phyloP scores from a whole-genome alignment of 2,329 filamentous ascomycete genomes.

The Aureobasidium mangrovei region DNA sequence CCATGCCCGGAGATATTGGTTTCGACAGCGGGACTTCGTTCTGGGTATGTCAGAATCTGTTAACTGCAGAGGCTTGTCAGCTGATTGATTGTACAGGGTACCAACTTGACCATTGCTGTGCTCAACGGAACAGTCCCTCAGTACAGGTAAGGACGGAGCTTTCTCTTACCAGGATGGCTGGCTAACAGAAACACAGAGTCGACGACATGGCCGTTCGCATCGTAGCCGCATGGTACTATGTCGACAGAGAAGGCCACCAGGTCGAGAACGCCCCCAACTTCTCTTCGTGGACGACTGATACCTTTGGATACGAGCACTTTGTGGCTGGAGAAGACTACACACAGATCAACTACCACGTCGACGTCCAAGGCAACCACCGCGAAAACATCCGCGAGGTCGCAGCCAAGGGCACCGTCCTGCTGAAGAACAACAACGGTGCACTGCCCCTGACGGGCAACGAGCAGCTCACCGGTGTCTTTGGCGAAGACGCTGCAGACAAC shows the following conservation, averaged over 20 bases:
- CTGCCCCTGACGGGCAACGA: slow-evolving; percentile 70
- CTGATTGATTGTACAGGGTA: slow-evolving; percentile 38
- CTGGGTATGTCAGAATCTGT: slow-evolving; percentile 41
- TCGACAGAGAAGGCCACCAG: slow-evolving; percentile 45
- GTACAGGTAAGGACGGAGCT: slow-evolving; percentile 38
- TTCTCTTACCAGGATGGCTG: slow-evolving; percentile 21
- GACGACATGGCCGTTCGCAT: slow-evolving; percentile 90
- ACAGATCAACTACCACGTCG: slow-evolving; percentile 67
- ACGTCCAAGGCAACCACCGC: slow-evolving; percentile 71
- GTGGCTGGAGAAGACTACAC: slow-evolving; percentile 53
- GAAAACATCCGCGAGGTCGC: slow-evolving; percentile 65
- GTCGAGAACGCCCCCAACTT: slow-evolving; percentile 61
- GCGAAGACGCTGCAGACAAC: slow-evolving; percentile 73
- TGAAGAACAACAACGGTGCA: slow-evolving; percentile 80
- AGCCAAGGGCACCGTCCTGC: slow-evolving; percentile 71
- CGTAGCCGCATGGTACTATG: slow-evolving; percentile 56
- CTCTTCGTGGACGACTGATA: slow-evolving; percentile 75
- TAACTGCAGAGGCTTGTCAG: not conserved
- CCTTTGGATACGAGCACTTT: slow-evolving; percentile 59
- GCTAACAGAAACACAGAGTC: slow-evolving; percentile 38
- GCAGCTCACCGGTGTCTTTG: slow-evolving; percentile 66
- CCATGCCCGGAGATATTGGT: slow-evolving; percentile 74
- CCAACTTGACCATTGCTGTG: slow-evolving; percentile 79
- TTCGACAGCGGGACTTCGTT: slow-evolving; percentile 66
- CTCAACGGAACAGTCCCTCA: slow-evolving; percentile 82